Evolutionary conservation across 225 moss, liverwort and hornwort genomes (phyloP).

Genomic region (Lunularia cruciata): DNA sequence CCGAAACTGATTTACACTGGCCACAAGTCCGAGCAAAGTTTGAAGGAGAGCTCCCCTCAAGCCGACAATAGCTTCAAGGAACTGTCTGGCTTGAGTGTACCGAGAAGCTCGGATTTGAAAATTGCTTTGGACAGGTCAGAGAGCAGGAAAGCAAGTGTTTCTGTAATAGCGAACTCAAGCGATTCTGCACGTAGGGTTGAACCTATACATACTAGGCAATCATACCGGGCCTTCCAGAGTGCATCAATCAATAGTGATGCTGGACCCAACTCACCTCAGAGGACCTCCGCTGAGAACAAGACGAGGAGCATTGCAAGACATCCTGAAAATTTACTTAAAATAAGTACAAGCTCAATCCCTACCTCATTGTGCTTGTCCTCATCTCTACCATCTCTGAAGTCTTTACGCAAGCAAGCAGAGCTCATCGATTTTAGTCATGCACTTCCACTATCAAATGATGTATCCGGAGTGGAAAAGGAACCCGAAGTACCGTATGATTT

Average conservation of each 20-base stretch:
- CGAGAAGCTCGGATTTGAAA: constrained; percentile 11
- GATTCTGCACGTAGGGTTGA: constrained; percentile 4
- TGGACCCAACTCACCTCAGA: constrained; percentile 5
- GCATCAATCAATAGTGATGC: not conserved
- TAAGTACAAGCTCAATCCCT: constrained; percentile 1
- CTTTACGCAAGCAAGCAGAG: constrained; percentile 5
- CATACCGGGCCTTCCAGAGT: not conserved
- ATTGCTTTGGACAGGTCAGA: constrained; percentile 17
- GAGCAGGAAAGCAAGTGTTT: not conserved
- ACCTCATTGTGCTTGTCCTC: not conserved
- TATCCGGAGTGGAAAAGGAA: constrained; percentile 3
- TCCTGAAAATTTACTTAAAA: constrained; percentile 18
- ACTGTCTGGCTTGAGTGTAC: not conserved
- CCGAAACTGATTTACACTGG: constrained; percentile 51
- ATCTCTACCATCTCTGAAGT: not conserved
- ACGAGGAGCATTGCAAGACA: not conserved
- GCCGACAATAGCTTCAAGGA: not conserved
- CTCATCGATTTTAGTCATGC: not conserved
- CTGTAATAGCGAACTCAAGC: not conserved
- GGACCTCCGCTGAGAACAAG: constrained; percentile 15
- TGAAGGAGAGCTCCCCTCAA: constrained; percentile 18
- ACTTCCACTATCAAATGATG: constrained; percentile 5
- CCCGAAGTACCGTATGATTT: not conserved
- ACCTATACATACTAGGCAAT: constrained; percentile 2
- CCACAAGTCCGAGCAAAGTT: constrained; percentile 39